Base-by-base conservation (phyloP, 1,139 yeast genomes). In the Eremothecium sinecaudum region DNA sequence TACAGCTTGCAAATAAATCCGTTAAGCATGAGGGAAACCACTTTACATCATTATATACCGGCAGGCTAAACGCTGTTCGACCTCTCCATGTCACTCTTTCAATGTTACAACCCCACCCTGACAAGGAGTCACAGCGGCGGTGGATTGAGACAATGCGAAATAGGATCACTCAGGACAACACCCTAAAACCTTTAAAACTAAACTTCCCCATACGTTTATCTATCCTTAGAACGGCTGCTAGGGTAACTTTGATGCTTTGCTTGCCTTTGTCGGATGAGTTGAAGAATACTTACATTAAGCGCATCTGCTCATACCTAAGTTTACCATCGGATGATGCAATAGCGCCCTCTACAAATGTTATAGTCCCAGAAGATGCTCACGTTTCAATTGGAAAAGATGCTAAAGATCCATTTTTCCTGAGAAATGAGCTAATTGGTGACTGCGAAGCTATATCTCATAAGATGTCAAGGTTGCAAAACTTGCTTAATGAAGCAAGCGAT, bases 81-180 rank as follows among this genome's bases (percentile, higher is more conserved):
- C 48, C 53, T 8, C 35, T 53, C 27, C 58, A 53, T 28, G 36
- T 53, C 4, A 42, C 58, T 2, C 37, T 53, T 21, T 34, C 45
- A n/a, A n/a, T n/a, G n/a, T n/a, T n/a, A n/a, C n/a, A n/a, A n/a
- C n/a, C n/a, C n/a, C n/a, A n/a, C n/a, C 25, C 26, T 3, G 23
- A 31, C 21, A 35, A 35, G 12, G 18, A 15, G 4, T 40, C 41
- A 15, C 34, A 50, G 18, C 40, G 45, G 14, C 16, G 9, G 4
- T 16, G 18, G 7, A 10, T 32, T 3, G 20, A 12, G 5, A n/a
- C 11, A 21, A n/a, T n/a, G n/a, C n/a, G n/a, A n/a, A n/a, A n/a
- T n/a, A n/a, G n/a, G n/a, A 18, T 33, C 10, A 9, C 25, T 8
- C 12, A 23, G 14, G 25, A 23, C 11, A 23, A 9, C 7, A 23